Percentiles rank a stretch among this genome's conserved stretches.
Conservation (phyloP, 352 stramenopile species). For the Globisporangium iwayamae region DNA sequence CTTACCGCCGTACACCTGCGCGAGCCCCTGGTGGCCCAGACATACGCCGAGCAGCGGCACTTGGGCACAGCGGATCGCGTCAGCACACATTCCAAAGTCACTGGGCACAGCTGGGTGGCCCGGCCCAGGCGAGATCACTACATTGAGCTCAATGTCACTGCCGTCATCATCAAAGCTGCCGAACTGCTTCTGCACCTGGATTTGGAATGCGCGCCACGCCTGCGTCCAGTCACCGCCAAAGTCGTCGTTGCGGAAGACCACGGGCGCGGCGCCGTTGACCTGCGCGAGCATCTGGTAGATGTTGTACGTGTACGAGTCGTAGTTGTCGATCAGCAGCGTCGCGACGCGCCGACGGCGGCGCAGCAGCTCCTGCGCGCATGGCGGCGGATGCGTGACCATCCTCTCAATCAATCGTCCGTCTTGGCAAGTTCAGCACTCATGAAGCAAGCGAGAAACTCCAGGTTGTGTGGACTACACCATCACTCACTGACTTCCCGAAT, state of each 20-base stretch:
- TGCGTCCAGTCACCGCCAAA: slow-evolving; percentile 64
- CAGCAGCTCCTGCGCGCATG: slow-evolving; percentile 13
- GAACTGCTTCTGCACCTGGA: slow-evolving; percentile 26
- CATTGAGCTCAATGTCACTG: slow-evolving; percentile 49
- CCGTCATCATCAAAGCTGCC: slow-evolving; percentile 8
- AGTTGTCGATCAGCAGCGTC: slow-evolving; percentile 96
- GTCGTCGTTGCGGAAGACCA: slow-evolving; percentile 93
- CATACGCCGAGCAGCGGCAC: slow-evolving; percentile 95
- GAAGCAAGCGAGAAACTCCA: not conserved
- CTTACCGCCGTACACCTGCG: slow-evolving; percentile 77
- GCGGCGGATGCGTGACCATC: slow-evolving; percentile 21
- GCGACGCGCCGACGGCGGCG: slow-evolving; percentile 25
- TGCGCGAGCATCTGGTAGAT: slow-evolving; percentile 93
- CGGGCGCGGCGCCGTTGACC: slow-evolving; percentile 82
- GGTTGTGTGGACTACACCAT: slow-evolving; percentile 1
- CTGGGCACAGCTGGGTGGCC: slow-evolving; percentile 68
- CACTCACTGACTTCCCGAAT: not conserved
- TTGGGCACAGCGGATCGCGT: slow-evolving; percentile 50
- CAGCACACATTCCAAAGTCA: slow-evolving; percentile 89
- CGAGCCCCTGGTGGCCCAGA: slow-evolving; percentile 96
- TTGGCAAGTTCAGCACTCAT: not conserved
- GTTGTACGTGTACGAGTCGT: slow-evolving; percentile 99
- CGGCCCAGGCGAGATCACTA: slow-evolving; percentile 90
- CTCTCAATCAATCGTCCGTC: not conserved
- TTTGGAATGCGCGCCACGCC: slow-evolving; percentile 54